Percentiles rank a stretch among this genome's conserved stretches.
Conservation (phyloP, 2,329 filamentous ascomycete species). For the Aspergillus eucalypticola region DNA sequence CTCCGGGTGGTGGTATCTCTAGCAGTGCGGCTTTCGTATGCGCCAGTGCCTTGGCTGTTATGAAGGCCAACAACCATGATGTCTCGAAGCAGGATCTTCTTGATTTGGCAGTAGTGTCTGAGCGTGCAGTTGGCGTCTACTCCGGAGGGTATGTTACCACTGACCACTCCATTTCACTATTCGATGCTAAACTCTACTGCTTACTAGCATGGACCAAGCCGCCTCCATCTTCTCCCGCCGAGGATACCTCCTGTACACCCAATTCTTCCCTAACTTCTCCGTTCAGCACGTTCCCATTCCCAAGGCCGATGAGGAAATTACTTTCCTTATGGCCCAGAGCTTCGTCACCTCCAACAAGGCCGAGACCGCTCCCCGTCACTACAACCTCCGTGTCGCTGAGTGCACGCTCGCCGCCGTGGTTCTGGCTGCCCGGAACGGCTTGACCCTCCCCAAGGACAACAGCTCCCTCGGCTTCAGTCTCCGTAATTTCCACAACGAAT, state of each 20-base stretch:
- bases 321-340: slow-evolving; percentile 90
- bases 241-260: slow-evolving; percentile 84
- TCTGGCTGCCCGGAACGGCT: slow-evolving; percentile 59
- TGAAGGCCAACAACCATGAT: slow-evolving; percentile 78
- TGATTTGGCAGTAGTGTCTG: slow-evolving; percentile 90
- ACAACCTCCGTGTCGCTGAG: slow-evolving; percentile 95
- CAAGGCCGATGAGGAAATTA: slow-evolving; percentile 75
- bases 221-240: slow-evolving; percentile 90
- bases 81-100: slow-evolving; percentile 91
- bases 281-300: slow-evolving; percentile 81
- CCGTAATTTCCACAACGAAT: slow-evolving; percentile 81
- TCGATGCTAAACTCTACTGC: not conserved
- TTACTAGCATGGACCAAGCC: slow-evolving; percentile 85
- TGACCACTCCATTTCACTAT: not conserved
- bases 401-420: slow-evolving; percentile 81
- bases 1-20: slow-evolving; percentile 85
- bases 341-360: slow-evolving; percentile 95
- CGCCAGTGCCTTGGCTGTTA: slow-evolving; percentile 81
- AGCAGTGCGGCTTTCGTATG: slow-evolving; percentile 94
- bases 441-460: slow-evolving; percentile 73
- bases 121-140: slow-evolving; percentile 92
- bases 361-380: slow-evolving; percentile 87
- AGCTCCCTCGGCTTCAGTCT: slow-evolving; percentile 81
- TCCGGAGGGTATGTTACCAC: slow-evolving; percentile 73
- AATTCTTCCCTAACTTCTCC: slow-evolving; percentile 76